Evolutionary conservation across 2,329 filamentous ascomycete genomes (phyloP), one percentile per base, ranked within the genome.

Genomic region (Penicillium sp.): DNA sequence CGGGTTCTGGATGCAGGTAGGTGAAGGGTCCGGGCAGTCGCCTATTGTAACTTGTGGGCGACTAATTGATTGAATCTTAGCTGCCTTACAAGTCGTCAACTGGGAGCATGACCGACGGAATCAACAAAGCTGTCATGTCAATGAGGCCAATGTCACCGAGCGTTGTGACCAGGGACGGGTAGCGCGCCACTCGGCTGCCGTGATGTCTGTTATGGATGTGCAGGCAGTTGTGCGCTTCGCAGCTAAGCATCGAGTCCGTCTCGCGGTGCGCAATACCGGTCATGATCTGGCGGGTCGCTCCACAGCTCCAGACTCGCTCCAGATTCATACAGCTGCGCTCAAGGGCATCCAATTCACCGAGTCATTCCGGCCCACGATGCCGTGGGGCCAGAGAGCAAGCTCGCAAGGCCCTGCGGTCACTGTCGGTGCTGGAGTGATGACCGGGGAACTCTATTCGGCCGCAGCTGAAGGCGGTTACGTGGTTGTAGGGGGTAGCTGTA

Each of bases 241-340:
- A 9, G 18, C 24, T 1, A 29, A 26, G 9, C 36, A 53, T 32
- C 46, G 48, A 38, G 5, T 53, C 12, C 25, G 43, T 5, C 58
- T 74, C 1, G 61, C 69, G 32, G 72, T 81, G 51, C 71, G 74
- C 43, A 80, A 80, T 52, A 80, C 77, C 0, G 78, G 77, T 4
- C 78, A 81, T 56, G 77, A 80, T 43, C 68, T 47, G n/a, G 36
- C 45, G 3, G 53, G 51, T 4, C 48, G 53, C 5, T 55, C 2
- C 4, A 39, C 43, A 9, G 51, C 51, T 8, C 48, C 51, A 27
- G 27, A 53, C 12, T 50, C 51, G 1, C 24, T 50, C 12, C 51
- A 53, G 37, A 50, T 53, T 33, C 26, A 39, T 11, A 53, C 48
- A 1, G 35, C 50, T 27, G 27, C 18, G 1, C 34, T 53, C 35